Evolutionary conservation across 371 early-diverging fungal species (phyloP).

Genomic region (Mucor lusitanicus): DNA sequence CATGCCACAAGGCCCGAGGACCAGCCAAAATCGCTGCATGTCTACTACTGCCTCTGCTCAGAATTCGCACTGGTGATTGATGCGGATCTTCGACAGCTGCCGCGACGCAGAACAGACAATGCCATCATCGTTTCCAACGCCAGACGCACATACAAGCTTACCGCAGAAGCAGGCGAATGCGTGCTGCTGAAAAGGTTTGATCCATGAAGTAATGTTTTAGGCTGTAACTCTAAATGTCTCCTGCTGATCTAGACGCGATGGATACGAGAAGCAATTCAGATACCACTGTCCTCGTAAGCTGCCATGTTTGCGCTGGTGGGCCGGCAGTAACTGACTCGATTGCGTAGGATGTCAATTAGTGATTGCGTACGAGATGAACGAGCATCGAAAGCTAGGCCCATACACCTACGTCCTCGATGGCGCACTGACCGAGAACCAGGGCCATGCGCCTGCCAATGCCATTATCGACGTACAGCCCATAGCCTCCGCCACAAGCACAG

Average conservation of each 20-base stretch:
- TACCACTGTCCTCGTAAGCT: slow-evolving; percentile 59
- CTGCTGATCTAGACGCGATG: slow-evolving; percentile 37
- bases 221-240: neutral
- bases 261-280: slow-evolving; percentile 66
- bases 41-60: slow-evolving; percentile 76
- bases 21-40: slow-evolving; percentile 49
- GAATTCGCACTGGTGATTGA: slow-evolving; percentile 75
- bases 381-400: slow-evolving; percentile 53
- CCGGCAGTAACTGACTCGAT: neutral
- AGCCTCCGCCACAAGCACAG: neutral
- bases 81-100: slow-evolving; percentile 58
- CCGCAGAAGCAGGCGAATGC: slow-evolving; percentile 50
- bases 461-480: slow-evolving; percentile 26
- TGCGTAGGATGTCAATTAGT: slow-evolving; percentile 50
- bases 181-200: slow-evolving; percentile 52
- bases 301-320: neutral
- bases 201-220: neutral
- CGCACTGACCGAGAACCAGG: slow-evolving; percentile 62
- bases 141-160: slow-evolving; percentile 63
- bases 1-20: slow-evolving; percentile 42
- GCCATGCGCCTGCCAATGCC: slow-evolving; percentile 49
- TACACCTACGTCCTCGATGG: slow-evolving; percentile 67
- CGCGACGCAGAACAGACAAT: slow-evolving; percentile 65
- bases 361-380: slow-evolving; percentile 65
- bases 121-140: slow-evolving; percentile 64